Percentiles rank a stretch among this genome's conserved stretches.
Evolutionary conservation across 2,329 filamentous ascomycete genomes (phyloP).

Genomic region (Aspergillus sp.): DNA sequence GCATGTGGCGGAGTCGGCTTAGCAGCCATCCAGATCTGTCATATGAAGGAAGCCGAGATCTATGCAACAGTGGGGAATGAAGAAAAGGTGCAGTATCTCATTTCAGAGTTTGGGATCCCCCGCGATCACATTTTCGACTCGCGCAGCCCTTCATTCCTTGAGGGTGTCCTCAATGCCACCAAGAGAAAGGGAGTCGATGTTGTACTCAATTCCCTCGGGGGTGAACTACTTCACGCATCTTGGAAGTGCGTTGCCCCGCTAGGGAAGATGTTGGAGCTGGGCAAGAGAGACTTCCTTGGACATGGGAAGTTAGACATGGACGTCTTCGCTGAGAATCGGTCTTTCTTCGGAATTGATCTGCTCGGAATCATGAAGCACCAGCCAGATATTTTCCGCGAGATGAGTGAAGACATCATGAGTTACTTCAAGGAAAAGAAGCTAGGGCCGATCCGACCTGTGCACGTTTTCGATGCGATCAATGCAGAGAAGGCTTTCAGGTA

Average conservation of each 20-base stretch:
- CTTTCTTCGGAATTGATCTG: conserved; percentile 24
- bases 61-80: conserved; percentile 25
- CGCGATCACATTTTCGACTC: conserved; percentile 24
- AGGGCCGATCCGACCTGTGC: conserved; percentile 20
- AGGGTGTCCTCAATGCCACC: conserved; percentile 16
- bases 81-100: conserved; percentile 22
- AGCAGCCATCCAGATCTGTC: conserved; percentile 25
- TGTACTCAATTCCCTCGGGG: conserved; percentile 28
- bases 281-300: conserved; percentile 25
- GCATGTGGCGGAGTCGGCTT: conserved; percentile 27
- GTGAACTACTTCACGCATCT: conserved; percentile 25
- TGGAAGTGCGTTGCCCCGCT: conserved; percentile 32
- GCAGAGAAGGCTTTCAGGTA: conserved; percentile 42
- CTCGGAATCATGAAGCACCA: conserved; percentile 12
- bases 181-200: conserved; percentile 23
- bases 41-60: conserved; percentile 23
- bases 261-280: conserved; percentile 29
- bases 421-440: conserved; percentile 7
- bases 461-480: conserved; percentile 20
- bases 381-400: conserved; percentile 6
- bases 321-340: conserved; percentile 21
- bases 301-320: conserved; percentile 22
- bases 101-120: conserved; percentile 17
- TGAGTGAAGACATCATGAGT: conserved; percentile 6
- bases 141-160: conserved; percentile 17